Conservation (phyloP, 257 asterid genomes). For the Apocynum venetum region DNA sequence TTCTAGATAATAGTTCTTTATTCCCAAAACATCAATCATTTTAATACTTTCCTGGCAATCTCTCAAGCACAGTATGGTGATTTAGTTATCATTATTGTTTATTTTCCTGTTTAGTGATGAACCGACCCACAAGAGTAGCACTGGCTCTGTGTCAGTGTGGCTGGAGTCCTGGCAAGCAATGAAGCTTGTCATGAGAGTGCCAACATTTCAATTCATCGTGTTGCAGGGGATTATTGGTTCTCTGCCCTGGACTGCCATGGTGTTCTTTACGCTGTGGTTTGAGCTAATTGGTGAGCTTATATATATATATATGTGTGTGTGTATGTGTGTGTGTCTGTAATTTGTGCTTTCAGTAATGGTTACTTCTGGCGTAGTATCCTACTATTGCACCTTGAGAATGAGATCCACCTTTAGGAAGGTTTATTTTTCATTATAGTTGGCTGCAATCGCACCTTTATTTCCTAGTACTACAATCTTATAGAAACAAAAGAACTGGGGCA, state of each 20-base stretch:
- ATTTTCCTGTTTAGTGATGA: slow-evolving; percentile 51
- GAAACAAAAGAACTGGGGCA: not conserved
- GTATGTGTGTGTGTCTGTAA: too few relatives aligned
- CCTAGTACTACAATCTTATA: not conserved
- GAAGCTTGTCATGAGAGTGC: slow-evolving; percentile 74
- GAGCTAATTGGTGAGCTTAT: slow-evolving; percentile 72
- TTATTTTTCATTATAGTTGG: too few relatives aligned
- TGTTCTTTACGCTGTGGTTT: slow-evolving; percentile 88
- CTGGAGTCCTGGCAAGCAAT: slow-evolving; percentile 82
- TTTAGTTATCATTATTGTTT: not conserved
- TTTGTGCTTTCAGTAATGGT: not conserved
- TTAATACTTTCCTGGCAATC: not conserved
- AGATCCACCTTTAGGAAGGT: too few relatives aligned
- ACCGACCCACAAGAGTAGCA: slow-evolving; percentile 41
- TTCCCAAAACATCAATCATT: not conserved
- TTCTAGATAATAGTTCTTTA: not conserved
- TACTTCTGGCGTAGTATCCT: not conserved
- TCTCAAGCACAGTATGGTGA: slow-evolving; percentile 3
- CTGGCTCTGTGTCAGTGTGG: slow-evolving; percentile 57
- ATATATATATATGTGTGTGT: too few relatives aligned
- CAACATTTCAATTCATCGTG: slow-evolving; percentile 86
- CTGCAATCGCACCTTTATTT: not conserved
- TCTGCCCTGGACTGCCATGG: slow-evolving; percentile 92
- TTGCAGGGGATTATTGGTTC: slow-evolving; percentile 94
- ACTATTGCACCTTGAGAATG: not conserved